Evolutionary conservation across 139 green algal species (phyloP), one percentile per base, ranked within the genome.

Genomic region (Tetradesmus lagerheimii): DNA sequence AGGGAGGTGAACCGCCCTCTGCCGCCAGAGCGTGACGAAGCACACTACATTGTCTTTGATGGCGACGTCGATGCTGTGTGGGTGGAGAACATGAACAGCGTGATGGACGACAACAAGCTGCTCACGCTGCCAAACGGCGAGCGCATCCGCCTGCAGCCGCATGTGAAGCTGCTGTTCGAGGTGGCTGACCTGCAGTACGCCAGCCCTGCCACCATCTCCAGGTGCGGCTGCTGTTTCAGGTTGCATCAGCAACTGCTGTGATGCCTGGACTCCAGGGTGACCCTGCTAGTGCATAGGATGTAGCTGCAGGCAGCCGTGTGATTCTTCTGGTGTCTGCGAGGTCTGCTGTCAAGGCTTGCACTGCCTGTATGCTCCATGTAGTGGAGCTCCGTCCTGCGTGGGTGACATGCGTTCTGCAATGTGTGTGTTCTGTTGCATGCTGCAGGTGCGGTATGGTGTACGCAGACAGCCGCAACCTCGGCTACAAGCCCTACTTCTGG

Each of bases 51-150:
- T 71, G 87, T 98, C 88, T 93, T 98, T 64, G 96, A 91, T 80
- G 96, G 96, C 57, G 96, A 98, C 91, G 92, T 98, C 45, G 96
- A 98, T 89, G 96, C 96, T 81, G 97, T 97, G 93, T 98, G 96
- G 96, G 97, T 98, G 80, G 96, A 98, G 94, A 97, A 95, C 67
- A 98, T 98, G 96, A 98, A 98, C 94, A 95, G 88, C 29, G 95
- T 97, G 35, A 98, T 98, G 96, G 96, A 98, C 80, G 96, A 98
- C 93, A 98, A 98, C 92, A 92, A 94, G 27, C 95, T 98, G 80
- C 92, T 98, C 9, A 98, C 96, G 37, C 94, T 98, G 76, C 96
- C 96, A 8, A 97, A 95, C 57, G 97, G 97, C 83, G 96, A 98
- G 93, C 96, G 96, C 86, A 98, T 98, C 89, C 92, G 96, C 25